Evolutionary conservation across 2,329 filamentous ascomycete genomes (phyloP), one percentile per base, ranked within the genome.

Genomic region (Cryphonectria naterciae): DNA sequence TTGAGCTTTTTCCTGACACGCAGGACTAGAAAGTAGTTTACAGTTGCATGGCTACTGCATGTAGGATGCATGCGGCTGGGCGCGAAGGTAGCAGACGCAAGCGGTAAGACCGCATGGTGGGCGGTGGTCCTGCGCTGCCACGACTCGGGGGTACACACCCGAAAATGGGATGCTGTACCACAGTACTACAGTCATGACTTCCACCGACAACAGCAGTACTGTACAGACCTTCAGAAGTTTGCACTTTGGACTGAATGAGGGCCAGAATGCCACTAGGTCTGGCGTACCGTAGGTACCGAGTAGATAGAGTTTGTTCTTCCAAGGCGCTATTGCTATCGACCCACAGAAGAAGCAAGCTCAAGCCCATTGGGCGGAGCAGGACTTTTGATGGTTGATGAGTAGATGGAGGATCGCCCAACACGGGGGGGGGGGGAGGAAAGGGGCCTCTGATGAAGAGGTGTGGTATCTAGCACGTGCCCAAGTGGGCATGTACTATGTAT

Each of bases 331-430:
- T 39, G 22, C 58, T 39, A 39, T n/a, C 3, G 58, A 39, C 32
- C 58, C 32, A 39, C 32, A 61, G 58, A 39, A 39, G 37, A n/a
- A 61, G 19, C 58, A 39, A 61, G 19, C 19, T 19, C 58, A 39
- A 39, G 37, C 8, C 10, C 17, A 4, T 10, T n/a, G 46, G 46
- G 58, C 8, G 19, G 32, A 8, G 32, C 19, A 28, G 41, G 19
- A 19, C 43, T 46, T 19, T 49, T 49, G 22, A 4, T 63, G 15
- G 15, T 28, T 58, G 13, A n/a, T 49, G 46, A 49, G 46, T 39
- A 17, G 28, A 67, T 32, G 49, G 63, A 35, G 46, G 63, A 67
- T 67, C 63, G 62, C 46, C 64, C 39, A 54, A 52, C 28, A 52
- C 22, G 43, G 13, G 43, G 7, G 37, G 62, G 28, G 43, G 13